These are phyloP conservation scores for Aspergillus pseudotamarii DNA, from an alignment of 2,329 filamentous ascomycete genomes.

Conservation along the genomic window DNA sequence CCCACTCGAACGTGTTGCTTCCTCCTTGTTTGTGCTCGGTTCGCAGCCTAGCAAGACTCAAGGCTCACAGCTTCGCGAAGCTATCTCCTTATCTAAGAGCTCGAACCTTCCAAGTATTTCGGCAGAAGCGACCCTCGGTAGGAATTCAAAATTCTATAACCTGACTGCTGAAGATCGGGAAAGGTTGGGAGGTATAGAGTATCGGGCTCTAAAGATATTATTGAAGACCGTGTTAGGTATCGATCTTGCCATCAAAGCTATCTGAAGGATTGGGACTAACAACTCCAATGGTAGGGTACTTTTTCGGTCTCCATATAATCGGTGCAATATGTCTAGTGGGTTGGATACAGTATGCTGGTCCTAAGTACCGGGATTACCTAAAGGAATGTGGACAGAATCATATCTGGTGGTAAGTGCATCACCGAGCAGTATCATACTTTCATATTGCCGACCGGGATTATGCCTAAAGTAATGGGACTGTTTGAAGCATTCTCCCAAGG, in stretches of 20 bases:
- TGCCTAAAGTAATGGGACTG: neutral
- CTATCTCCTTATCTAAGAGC: constrained; percentile 23
- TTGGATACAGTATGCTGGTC: constrained; percentile 49
- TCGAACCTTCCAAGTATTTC: constrained; percentile 46
- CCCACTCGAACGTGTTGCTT: constrained; percentile 14
- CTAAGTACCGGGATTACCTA: constrained; percentile 48
- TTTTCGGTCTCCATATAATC: constrained; percentile 50
- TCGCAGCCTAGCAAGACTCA: constrained; percentile 12
- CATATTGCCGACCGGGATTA: neutral
- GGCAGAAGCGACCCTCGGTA: constrained; percentile 47
- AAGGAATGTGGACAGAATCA: constrained; percentile 43
- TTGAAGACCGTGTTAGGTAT: constrained; percentile 50
- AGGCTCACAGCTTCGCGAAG: constrained; percentile 17
- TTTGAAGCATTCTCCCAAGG: neutral
- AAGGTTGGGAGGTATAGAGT: constrained; percentile 56
- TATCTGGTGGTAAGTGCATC: constrained; percentile 53
- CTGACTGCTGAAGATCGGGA: constrained; percentile 47
- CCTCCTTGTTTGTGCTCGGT: constrained; percentile 15
- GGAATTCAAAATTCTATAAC: constrained; percentile 52
- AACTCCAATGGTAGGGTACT: constrained; percentile 45
- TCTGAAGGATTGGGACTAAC: neutral
- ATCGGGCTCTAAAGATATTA: constrained; percentile 53
- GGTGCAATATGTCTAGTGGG: constrained; percentile 53
- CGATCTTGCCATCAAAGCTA: constrained; percentile 4
- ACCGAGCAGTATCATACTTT: neutral